These are phyloP conservation scores for Histomonas meleagridis DNA, from an alignment of 208 protist species.

Conservation along the genomic window DNA sequence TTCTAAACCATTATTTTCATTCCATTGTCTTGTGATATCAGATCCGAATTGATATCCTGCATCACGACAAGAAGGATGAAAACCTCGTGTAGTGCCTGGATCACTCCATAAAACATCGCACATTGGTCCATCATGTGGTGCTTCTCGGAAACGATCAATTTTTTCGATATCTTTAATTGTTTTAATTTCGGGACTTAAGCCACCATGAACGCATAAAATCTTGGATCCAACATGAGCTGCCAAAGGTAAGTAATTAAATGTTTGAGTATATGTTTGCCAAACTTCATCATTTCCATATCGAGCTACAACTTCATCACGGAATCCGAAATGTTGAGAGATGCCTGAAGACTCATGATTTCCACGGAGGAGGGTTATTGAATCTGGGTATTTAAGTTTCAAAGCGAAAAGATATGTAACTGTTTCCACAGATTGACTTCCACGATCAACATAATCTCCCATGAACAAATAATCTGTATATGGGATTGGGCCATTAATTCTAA, in stretches of 20 bases:
- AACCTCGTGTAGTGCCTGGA: slow-evolving; percentile 63
- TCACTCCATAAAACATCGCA: slow-evolving; percentile 52
- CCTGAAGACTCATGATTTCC: slow-evolving; percentile 92
- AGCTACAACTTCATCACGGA: slow-evolving; percentile 41
- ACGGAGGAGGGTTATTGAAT: slow-evolving; percentile 79
- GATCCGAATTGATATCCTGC: slow-evolving; percentile 76
- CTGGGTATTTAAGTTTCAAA: slow-evolving; percentile 77
- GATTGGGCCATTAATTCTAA: slow-evolving; percentile 64
- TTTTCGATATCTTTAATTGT: slow-evolving; percentile 65
- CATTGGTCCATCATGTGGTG: slow-evolving; percentile 55
- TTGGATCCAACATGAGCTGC: slow-evolving; percentile 53
- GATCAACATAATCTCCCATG: slow-evolving; percentile 58
- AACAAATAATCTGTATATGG: slow-evolving; percentile 94
- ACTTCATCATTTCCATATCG: slow-evolving; percentile 58
- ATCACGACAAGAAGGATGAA: slow-evolving; percentile 82
- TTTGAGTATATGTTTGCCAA: slow-evolving; percentile 63
- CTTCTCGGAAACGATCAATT: slow-evolving; percentile 76
- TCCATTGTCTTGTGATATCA: slow-evolving; percentile 92
- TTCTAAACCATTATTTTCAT: slow-evolving; percentile 88
- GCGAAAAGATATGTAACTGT: slow-evolving; percentile 73
- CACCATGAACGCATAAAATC: slow-evolving; percentile 62
- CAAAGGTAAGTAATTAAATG: slow-evolving; percentile 66
- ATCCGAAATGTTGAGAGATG: slow-evolving; percentile 71
- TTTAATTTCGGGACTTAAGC: slow-evolving; percentile 60
- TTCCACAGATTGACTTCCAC: slow-evolving; percentile 59